Evolutionary conservation across 2,329 filamentous ascomycete genomes (phyloP).

Genomic region (Trichoderma gracile): DNA sequence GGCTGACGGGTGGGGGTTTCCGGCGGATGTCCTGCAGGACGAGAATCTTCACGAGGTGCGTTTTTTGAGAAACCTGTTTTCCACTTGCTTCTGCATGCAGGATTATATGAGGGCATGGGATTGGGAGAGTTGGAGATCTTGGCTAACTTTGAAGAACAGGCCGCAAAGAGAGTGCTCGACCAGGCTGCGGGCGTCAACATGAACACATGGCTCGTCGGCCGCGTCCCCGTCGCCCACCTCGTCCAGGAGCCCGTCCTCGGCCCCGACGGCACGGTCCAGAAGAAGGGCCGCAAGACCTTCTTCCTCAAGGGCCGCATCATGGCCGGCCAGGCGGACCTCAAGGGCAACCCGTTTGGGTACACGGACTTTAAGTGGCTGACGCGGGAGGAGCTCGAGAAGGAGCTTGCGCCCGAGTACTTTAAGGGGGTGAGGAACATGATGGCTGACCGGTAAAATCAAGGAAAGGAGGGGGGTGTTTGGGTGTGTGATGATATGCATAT

Average conservation of each 20-base stretch:
- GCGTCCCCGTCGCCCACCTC: slow-evolving; percentile 82
- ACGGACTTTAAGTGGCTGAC: slow-evolving; percentile 90
- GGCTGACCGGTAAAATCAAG: slow-evolving; percentile 65
- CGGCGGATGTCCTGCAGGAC: slow-evolving; percentile 66
- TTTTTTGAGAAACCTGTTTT: too few species aligned
- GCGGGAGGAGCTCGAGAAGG: slow-evolving; percentile 77
- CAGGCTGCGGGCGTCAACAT: slow-evolving; percentile 86
- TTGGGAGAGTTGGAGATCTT: too few species aligned
- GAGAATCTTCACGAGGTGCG: slow-evolving; percentile 84
- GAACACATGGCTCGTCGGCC: slow-evolving; percentile 97
- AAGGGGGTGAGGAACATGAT: slow-evolving; percentile 79
- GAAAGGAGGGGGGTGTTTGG: background rate
- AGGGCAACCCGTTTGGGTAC: slow-evolving; percentile 69
- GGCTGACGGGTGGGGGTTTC: slow-evolving; percentile 80
- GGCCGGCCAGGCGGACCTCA: slow-evolving; percentile 88
- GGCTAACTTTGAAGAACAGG: slow-evolving; percentile 53
- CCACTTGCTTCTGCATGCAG: too few species aligned
- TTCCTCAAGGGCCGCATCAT: slow-evolving; percentile 96
- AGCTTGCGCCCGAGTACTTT: slow-evolving; percentile 70
- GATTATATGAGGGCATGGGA: too few species aligned
- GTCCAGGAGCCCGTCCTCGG: slow-evolving; percentile 55
- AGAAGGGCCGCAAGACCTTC: slow-evolving; percentile 78
- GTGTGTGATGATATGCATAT: slow-evolving; percentile 1
- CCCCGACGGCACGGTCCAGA: slow-evolving; percentile 45
- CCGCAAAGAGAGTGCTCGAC: slow-evolving; percentile 75